Percentiles rank a stretch among this genome's conserved stretches.
phyloP scores from a whole-genome alignment of 768 basidiomycete species.

The Kockovaella imperatae region DNA sequence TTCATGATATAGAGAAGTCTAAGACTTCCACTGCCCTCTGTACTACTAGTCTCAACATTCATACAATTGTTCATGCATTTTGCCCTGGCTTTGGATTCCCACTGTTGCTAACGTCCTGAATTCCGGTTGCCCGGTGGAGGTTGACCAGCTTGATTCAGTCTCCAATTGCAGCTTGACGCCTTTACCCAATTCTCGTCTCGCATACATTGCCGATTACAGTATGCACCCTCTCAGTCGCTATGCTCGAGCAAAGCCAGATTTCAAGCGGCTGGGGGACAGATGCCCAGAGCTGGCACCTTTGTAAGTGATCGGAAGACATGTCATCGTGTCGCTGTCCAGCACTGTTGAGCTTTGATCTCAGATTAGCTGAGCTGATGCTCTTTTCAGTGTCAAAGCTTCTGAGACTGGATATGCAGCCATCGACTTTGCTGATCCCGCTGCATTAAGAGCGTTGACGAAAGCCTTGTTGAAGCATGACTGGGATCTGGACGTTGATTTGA shows the following conservation, averaged over 20 bases:
- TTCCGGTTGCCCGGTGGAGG: too few relatives aligned
- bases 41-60: too few relatives aligned
- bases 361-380: neutral
- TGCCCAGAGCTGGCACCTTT: slow-evolving; percentile 55
- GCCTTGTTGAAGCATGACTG: slow-evolving; percentile 73
- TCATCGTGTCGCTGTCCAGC: neutral
- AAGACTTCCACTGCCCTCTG: too few relatives aligned
- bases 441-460: slow-evolving; percentile 70
- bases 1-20: too few relatives aligned
- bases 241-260: slow-evolving; percentile 51
- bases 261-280: slow-evolving; percentile 52
- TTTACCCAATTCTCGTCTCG: too few relatives aligned
- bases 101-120: too few relatives aligned
- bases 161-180: too few relatives aligned
- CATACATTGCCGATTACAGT: too few relatives aligned
- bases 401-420: slow-evolving; percentile 49
- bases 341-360: neutral
- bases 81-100: too few relatives aligned
- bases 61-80: too few relatives aligned
- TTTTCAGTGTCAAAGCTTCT: slow-evolving; percentile 14
- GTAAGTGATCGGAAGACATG: slow-evolving; percentile 46
- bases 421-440: slow-evolving; percentile 65
- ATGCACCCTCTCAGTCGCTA: slow-evolving; percentile 52
- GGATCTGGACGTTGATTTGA: slow-evolving; percentile 55
- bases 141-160: too few relatives aligned